Evolutionary conservation across 2,329 filamentous ascomycete species (phyloP).

Genomic region (Bipolaris bicolor): DNA sequence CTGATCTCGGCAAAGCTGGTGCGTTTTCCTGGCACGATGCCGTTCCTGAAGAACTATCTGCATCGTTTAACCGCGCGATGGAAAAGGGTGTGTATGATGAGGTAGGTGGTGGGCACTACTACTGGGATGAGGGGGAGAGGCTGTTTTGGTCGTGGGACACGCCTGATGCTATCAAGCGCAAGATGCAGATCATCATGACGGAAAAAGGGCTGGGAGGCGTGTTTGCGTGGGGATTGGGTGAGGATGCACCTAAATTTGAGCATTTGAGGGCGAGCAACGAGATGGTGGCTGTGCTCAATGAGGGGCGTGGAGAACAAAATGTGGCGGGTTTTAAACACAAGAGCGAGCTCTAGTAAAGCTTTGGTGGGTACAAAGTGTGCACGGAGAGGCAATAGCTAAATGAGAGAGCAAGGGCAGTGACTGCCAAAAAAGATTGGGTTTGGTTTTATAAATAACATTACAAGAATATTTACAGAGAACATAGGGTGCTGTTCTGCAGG

Average conservation of each 20-base stretch:
- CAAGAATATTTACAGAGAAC: constrained; percentile 3
- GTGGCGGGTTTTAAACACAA: background rate
- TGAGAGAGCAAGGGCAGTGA: background rate
- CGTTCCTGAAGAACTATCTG: constrained; percentile 51
- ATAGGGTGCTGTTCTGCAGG: background rate
- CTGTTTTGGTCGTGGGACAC: constrained; percentile 78
- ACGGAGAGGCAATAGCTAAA: background rate
- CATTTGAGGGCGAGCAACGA: constrained; percentile 49
- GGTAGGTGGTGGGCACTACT: constrained; percentile 68
- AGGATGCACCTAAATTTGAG: constrained; percentile 57
- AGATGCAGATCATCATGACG: constrained; percentile 65
- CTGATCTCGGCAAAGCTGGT: constrained; percentile 63
- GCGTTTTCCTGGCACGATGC: constrained; percentile 58
- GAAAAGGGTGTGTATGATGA: constrained; percentile 63
- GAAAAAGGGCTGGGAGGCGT: constrained; percentile 67
- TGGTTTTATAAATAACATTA: constrained; percentile 1
- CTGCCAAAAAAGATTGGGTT: background rate
- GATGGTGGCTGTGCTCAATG: background rate
- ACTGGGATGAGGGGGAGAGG: constrained; percentile 64
- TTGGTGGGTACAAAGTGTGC: background rate
- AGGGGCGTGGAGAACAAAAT: too few species aligned
- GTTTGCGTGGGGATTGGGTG: constrained; percentile 76
- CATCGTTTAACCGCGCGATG: constrained; percentile 64
- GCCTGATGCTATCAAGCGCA: constrained; percentile 63
- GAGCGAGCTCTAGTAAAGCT: constrained; percentile 14